Base-by-base conservation (phyloP, 2,329 filamentous ascomycete species). In the Colletotrichum theobromicola region DNA sequence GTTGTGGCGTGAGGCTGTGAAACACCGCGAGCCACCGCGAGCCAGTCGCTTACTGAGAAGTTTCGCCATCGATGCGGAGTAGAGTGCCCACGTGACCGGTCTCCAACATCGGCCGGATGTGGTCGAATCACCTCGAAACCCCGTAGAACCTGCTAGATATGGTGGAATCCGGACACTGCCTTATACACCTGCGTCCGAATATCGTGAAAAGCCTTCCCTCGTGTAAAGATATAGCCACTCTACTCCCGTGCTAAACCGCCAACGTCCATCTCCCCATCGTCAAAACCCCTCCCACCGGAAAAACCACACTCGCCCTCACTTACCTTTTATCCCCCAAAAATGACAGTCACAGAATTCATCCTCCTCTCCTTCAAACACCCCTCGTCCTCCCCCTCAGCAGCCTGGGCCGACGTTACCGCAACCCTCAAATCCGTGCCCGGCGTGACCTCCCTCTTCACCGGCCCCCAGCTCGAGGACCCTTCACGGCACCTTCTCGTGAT, bases 391-490 rank as follows among this genome's bases (percentile, higher is more conserved):
- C 70, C 73, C 4, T 37, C 73, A 0, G 70, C 74, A 5, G 60
- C 76, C 64, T 76, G 72, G 67, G 62, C 46, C 34, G 71, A 76
- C 28, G 70, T 76, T 21, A 62, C 37, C 3, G 26, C 60, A 1
- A 61, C 74, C 13, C 74, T 77, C 42, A 69, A 72, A 42, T 64
- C 81, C 55, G 76, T 81, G 60, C 79, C 82, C 35, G 83, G 83
- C 77, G 79, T 83, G 65, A 67, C 76, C 66, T 78, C 79, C 67
- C 74, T 85, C 35, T 82, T 85, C 75, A 77, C 82, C 53, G 84
- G 84, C 73, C 79, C 78, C 9, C 80, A 82, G 37, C 68, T 83
- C 63, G 84, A 86, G 76, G 78, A 81, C 28, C 80, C 83, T 9
- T 77, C 77, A 26, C 78, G 75, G 37, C 84, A 81, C 79, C 77